Conservation (phyloP, 805 yeast species). For the Sugiyamaella qingdaonensis region DNA sequence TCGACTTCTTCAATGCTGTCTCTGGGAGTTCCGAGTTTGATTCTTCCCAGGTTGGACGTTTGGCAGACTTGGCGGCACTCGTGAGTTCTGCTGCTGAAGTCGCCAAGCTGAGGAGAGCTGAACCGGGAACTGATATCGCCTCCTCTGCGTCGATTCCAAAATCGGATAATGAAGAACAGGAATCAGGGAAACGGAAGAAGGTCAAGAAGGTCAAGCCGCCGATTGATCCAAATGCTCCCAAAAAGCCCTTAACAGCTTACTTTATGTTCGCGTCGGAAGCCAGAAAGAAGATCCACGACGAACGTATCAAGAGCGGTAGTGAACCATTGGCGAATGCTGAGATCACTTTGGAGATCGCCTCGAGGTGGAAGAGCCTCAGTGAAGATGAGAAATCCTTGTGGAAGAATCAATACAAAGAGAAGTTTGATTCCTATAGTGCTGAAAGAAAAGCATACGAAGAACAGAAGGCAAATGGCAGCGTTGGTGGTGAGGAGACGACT, state of each 20-base stretch:
- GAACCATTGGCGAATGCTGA: constrained; percentile 70
- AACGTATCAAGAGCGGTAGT: constrained; percentile 54
- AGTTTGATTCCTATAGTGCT: constrained; percentile 42
- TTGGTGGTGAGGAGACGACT: neutral
- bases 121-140: constrained; percentile 18
- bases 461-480: constrained; percentile 32
- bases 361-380: constrained; percentile 69
- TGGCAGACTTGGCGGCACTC: neutral
- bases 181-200: constrained; percentile 29
- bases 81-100: constrained; percentile 27
- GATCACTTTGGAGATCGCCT: constrained; percentile 72
- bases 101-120: constrained; percentile 18
- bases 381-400: constrained; percentile 69
- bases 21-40: constrained; percentile 29
- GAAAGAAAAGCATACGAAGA: constrained; percentile 46
- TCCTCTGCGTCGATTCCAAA: constrained; percentile 21
- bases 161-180: constrained; percentile 21
- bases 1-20: constrained; percentile 64
- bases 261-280: constrained; percentile 72
- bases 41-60: constrained; percentile 42
- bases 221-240: constrained; percentile 90
- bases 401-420: constrained; percentile 50
- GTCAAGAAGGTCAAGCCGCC: constrained; percentile 47
- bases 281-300: constrained; percentile 66
- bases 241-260: constrained; percentile 86